Base-by-base conservation (phyloP, 306 rosid species). In the Casuarina glauca region DNA sequence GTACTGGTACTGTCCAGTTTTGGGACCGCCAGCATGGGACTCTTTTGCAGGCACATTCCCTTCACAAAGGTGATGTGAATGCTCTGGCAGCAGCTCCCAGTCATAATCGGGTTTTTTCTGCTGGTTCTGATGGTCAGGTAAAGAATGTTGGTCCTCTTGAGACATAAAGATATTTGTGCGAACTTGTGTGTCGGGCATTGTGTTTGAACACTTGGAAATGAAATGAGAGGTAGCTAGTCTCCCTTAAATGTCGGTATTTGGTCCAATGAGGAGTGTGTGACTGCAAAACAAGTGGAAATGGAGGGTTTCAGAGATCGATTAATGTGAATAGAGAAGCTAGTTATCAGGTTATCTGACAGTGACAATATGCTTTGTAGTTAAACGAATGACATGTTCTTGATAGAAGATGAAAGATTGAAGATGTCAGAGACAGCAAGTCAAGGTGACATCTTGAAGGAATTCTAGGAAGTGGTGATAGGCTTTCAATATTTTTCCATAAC, bases 121-220 rank as follows among this genome's bases (percentile, higher is more conserved):
- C 97, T n/a, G 99, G 99, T 72, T 86, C 99, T 32, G 99, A 96
- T 86, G 99, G 99, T 79, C 88, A 96, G 99, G 99, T 96, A 42
- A 5, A 3, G 15, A 50, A 42, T 42, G 35, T n/a, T 67, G 49
- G 50, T 67, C 49, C 36, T 16, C 10, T 16, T 67, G 3, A 35
- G 17, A 67, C n/a, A 16, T 67, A 35, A 15, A 64, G 71, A 7
- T 42, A 9, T n/a, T 41, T 41, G 2, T 3, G 50, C 43, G 15
- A 43, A n/a, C 43, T 17, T 6, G 13, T 2, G 16, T n/a, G 17
- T 66, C 9, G 49, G 42, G 50, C 35, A 17, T 16, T 66, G 7
- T 66, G 5, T 12, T 8, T 9, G 35, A 66, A 26, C 17, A 66
- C 26, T 66, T 66, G 13, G 5, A 6, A 9, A 17, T 43, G 20